Base-by-base conservation (phyloP, 2,329 filamentous ascomycete species). In the Cryphonectria naterciae region DNA sequence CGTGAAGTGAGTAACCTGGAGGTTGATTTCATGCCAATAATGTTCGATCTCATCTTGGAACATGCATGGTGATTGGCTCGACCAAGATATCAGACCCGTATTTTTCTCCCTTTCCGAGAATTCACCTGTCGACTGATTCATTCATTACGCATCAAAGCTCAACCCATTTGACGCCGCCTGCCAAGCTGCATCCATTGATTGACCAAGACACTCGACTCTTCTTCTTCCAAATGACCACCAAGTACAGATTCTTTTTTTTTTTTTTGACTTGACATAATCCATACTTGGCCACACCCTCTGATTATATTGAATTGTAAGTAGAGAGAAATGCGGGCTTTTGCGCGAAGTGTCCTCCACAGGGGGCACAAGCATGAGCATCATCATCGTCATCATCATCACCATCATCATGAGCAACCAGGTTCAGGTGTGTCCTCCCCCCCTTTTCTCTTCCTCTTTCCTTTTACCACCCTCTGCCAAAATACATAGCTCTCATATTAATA, bases 251-350 rank as follows among this genome's bases (percentile, higher is more conserved):
- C n/a, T n/a, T n/a, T n/a, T n/a, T n/a, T n/a, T n/a, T n/a, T n/a
- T n/a, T 49, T 49, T n/a, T n/a, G 19, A 22, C 22, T 10, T n/a
- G 10, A 11, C 7, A n/a, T 19, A 10, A 32, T 19, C 7, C 37
- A 11, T 58, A 17, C 4, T 3, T 58, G 1, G 6, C 25, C 25
- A 32, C 15, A 11, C 8, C 22, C 22, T 35, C 15, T 19, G 28
- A 11, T 13, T 8, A 35, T 1, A 19, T 6, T 32, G 25, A 28
- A 32, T n/a, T 19, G 28, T 15, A 13, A 32, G 52, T 4, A 56
- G 52, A 43, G 8, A 25, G 43, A 4, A 17, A 70, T 70, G 68
- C 63, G 68, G 56, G 63, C 63, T 19, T 67, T 70, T 54, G 68
- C 63, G 41, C 56, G 56, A 15, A 54, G 56, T 2, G 25, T 70